These are phyloP conservation scores for Thelonectria discophora DNA, from an alignment of 2,329 filamentous ascomycete genomes.

Conservation along the genomic window DNA sequence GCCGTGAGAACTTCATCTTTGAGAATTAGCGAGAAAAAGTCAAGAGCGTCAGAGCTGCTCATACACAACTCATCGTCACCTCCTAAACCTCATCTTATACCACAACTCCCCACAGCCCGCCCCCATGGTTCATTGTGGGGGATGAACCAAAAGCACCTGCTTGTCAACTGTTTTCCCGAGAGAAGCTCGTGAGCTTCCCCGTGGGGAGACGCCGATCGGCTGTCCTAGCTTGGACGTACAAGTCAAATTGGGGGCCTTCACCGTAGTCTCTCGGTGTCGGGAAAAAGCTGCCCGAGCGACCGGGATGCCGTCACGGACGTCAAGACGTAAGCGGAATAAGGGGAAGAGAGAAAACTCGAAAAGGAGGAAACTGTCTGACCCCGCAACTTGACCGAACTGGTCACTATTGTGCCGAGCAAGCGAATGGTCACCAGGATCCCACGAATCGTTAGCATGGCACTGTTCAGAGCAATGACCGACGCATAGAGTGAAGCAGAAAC, in stretches of 20 bases:
- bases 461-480: neutral
- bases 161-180: conserved; percentile 22
- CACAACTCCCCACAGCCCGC: conserved; percentile 33
- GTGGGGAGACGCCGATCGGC: conserved; percentile 38
- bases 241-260: conserved; percentile 26
- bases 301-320: conserved; percentile 6
- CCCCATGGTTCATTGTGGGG: conserved; percentile 38
- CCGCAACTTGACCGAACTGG: conserved; percentile 25
- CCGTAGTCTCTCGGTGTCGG: conserved; percentile 34
- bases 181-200: conserved; percentile 31
- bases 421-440: conserved; percentile 33
- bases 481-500: too few species aligned
- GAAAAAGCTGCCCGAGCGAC: conserved; percentile 20
- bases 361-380: conserved; percentile 3
- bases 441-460: conserved; percentile 30
- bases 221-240: conserved; percentile 30
- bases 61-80: neutral
- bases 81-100: conserved; percentile 25
- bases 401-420: too few species aligned
- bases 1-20: conserved; percentile 38
- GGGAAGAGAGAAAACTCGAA: neutral
- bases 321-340: neutral
- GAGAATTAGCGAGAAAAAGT: conserved; percentile 2
- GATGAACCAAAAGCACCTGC: conserved; percentile 14
- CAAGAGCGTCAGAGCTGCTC: conserved; percentile 14